phyloP scores from a whole-genome alignment of 768 basidiomycete species.

The Tephrocybe rancida region DNA sequence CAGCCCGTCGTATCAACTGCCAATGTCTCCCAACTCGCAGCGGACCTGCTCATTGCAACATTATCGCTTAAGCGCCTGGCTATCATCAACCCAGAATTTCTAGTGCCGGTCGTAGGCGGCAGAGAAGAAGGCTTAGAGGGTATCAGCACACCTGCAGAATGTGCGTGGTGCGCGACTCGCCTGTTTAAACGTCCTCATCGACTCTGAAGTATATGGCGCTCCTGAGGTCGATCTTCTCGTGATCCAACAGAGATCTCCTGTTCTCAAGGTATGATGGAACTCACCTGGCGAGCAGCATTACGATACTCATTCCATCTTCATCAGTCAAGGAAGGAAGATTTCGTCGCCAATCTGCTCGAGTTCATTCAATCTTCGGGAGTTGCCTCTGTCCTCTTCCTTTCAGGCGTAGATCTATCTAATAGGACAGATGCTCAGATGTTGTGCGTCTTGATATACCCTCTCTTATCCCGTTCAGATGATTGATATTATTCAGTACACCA shows the following conservation, averaged over 20 bases:
- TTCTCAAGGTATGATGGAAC: conserved; percentile 58
- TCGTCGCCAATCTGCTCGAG: conserved; percentile 54
- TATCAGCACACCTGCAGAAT: conserved; percentile 75
- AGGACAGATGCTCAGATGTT: conserved; percentile 79
- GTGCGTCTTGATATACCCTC: conserved; percentile 52
- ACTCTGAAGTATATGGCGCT: conserved; percentile 62
- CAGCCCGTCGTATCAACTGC: conserved; percentile 79
- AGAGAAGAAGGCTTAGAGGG: conserved; percentile 63
- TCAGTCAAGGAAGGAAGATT: conserved; percentile 71
- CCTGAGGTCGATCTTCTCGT: conserved; percentile 52
- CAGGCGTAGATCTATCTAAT: conserved; percentile 75
- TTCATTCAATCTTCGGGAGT: conserved; percentile 58
- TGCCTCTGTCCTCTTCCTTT: conserved; percentile 60
- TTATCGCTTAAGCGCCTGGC: conserved; percentile 63
- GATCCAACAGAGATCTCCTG: conserved; percentile 80
- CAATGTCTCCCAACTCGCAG: conserved; percentile 80
- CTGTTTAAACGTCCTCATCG: conserved; percentile 3
- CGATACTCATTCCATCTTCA: conserved; percentile 1
- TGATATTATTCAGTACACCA: conserved; percentile 50
- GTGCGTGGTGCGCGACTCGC: conserved; percentile 42
- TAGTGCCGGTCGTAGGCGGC: conserved; percentile 75
- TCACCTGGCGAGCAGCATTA: not conserved
- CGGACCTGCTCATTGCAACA: conserved; percentile 72
- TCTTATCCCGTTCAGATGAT: not conserved
- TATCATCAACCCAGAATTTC: conserved; percentile 59